Evolutionary conservation across 441 rosid species (phyloP), one percentile per base, ranked within the genome.

Genomic region (Pelargonium citronellum): DNA sequence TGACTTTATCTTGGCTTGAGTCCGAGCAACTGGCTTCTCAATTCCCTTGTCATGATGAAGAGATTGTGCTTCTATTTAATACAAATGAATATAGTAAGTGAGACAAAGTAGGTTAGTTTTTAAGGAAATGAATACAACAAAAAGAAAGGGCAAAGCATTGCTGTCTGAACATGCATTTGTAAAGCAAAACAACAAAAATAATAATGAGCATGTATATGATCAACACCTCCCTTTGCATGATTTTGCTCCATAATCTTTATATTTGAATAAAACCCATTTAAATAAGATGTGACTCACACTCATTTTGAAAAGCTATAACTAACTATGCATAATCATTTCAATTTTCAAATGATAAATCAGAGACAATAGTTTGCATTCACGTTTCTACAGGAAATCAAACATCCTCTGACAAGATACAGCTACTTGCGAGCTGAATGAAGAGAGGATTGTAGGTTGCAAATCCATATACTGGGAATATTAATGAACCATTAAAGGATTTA

Each of bases 21-120:
- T 34, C 63, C 17, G 67, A 69, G 41, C 34, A 12, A 66, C 60
- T 66, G 73, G 37, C 67, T 39, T 65, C 4, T 47, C 63, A 70
- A 67, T 44, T 68, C 37, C 44, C 3, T 68, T n/a, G 19, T 69
- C 30, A 47, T 27, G 64, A 41, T 72, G 69, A 68, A 62, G 69
- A 62, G 71, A 19, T 64, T 67, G 74, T 58, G 68, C 71, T 65
- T 65, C 83, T 81, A 65, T 24, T 53, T 13, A 43, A 24, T 13
- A 44, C n/a, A 69, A 16, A 49, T 64, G 67, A 67, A 70, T 41
- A 30, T 41, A 17, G 44, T 47, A 55, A 15, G 17, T 64, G 30
- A 65, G 65, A 53, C 41, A 66, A 13, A 13, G 67, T 9, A 7
- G 46, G 46, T 43, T 43, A 9, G 1, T 30, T 30, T 39, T 39